Evolutionary conservation across 106 monocot species (phyloP), one percentile per base, ranked within the genome.

Genomic region (Hemerocallis citrina): DNA sequence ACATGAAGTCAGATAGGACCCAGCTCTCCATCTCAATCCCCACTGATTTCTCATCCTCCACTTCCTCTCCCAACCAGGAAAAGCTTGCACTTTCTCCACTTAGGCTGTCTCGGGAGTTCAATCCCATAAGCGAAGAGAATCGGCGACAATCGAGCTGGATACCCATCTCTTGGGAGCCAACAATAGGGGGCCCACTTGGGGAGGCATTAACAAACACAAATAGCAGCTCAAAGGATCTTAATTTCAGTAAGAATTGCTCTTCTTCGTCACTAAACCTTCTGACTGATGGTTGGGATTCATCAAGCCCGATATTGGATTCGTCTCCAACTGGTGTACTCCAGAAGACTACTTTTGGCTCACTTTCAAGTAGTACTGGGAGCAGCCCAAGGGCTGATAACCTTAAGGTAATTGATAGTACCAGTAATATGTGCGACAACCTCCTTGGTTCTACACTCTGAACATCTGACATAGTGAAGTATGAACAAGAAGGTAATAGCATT

Each of bases 1-100:
- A 72, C 8, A 51, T 55, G 41, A 77, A 73, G 20, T 63, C 57
- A 37, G 77, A 73, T 1, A 71, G 82, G 68, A 80, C 85, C 38
- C 85, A 89, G 33, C 85, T 93, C 56, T 94, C 93, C 11, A 85
- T 93, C 39, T 88, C 85, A 60, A 95, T 81, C 59, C 75, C 83
- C 4, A 74, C 71, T 0, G 80, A 82, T 15, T 72, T 81, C 71
- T 86, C 86, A 24, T 80, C 80, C 8, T 80, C 83, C 15, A 70
- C 86, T 0, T 71, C 75, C 7, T 77, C 87, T 8, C 47, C 75
- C 8, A 65, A 62, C 35, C 80, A 76, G 52, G 86, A 83, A 7
- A 85, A 74, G 16, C 58, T 78, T 19, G 67, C 66, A 16, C 61
- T 75, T 15, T 80, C 76, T 22, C 72, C 76, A 11, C 78, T 81